Evolutionary conservation across 2,329 filamentous ascomycete species (phyloP), one percentile per base, ranked within the genome.

Genomic region (Alternaria triticimaculans): DNA sequence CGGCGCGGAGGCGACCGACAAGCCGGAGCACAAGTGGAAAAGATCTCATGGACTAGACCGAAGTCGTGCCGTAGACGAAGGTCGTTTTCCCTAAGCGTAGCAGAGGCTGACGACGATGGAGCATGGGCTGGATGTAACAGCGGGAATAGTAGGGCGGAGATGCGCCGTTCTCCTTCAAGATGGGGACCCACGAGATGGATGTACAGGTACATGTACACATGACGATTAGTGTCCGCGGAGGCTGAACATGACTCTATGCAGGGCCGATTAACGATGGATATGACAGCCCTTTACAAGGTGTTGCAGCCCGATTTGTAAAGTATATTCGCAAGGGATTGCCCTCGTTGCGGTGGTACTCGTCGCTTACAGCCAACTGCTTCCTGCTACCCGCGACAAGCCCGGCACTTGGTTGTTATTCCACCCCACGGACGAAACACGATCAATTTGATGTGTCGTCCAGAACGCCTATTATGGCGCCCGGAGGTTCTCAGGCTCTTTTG

Each of bases 141-240:
- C 37, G 33, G 53, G 53, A 55, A 45, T 55, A 26, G 53, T 46
- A 55, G 37, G 37, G 53, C 25, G 23, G 49, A 25, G 30, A 53
- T 53, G 49, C 49, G 49, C 20, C 20, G 28, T 53, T 41, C 49
- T 53, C 49, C 49, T 53, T 53, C 28, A 10, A 51, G 11, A 30
- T 33, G 49, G 18, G 46, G 46, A 30, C 25, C 25, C 46, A 50
- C 46, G 25, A 3, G 18, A 55, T 15, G 37, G 43, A 55, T 55
- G 53, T 44, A 55, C 33, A 55, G 53, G 53, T 55, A 55, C 37
- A 46, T 26, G 43, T 55, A 46, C 53, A 46, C 20, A 53, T 53
- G 28, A 53, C 49, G 49, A 53, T 53, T 53, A 53, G 49, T 53
- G 49, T 53, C 49, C 49, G 49, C 20, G 49, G 49, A 53, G 49